Percentiles rank a stretch among this genome's conserved stretches.
Conservation (phyloP, 805 yeast species). For the Peterozyma xylosa region DNA sequence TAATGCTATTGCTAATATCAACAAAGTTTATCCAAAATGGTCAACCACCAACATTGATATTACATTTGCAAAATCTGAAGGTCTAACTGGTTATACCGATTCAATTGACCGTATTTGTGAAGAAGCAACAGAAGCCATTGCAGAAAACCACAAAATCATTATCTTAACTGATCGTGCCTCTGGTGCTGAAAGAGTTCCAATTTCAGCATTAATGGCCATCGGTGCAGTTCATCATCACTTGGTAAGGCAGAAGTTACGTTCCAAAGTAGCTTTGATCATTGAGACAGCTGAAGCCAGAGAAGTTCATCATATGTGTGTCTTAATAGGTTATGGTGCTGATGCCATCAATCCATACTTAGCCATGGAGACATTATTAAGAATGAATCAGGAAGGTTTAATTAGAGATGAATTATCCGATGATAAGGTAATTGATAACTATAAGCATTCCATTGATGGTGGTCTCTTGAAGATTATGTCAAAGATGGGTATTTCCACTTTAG, state of each 20-base stretch:
- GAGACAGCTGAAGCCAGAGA: constrained; percentile 98
- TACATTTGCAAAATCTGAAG: constrained; percentile 78
- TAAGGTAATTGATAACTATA: constrained; percentile 68
- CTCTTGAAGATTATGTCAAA: constrained; percentile 95
- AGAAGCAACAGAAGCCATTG: constrained; percentile 81
- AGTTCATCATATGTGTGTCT: constrained; percentile 91
- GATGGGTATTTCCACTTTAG: constrained; percentile 98
- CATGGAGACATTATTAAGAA: constrained; percentile 77
- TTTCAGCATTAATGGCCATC: constrained; percentile 84
- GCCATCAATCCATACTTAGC: constrained; percentile 92
- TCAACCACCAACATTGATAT: constrained; percentile 75
- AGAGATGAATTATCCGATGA: constrained; percentile 48
- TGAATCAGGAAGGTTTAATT: constrained; percentile 75
- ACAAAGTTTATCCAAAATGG: constrained; percentile 81
- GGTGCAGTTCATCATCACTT: constrained; percentile 97
- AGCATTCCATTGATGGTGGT: constrained; percentile 82
- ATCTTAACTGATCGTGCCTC: constrained; percentile 66
- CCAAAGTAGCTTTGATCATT: constrained; percentile 83
- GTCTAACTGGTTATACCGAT: constrained; percentile 75
- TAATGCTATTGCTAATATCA: constrained; percentile 64
- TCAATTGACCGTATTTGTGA: constrained; percentile 83
- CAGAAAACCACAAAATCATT: constrained; percentile 64
- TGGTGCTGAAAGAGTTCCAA: constrained; percentile 58
- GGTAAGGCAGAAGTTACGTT: constrained; percentile 92
- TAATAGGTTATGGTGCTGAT: constrained; percentile 96